Conservation (phyloP, 805 yeast species). For the Jamesozyma gamospora region DNA sequence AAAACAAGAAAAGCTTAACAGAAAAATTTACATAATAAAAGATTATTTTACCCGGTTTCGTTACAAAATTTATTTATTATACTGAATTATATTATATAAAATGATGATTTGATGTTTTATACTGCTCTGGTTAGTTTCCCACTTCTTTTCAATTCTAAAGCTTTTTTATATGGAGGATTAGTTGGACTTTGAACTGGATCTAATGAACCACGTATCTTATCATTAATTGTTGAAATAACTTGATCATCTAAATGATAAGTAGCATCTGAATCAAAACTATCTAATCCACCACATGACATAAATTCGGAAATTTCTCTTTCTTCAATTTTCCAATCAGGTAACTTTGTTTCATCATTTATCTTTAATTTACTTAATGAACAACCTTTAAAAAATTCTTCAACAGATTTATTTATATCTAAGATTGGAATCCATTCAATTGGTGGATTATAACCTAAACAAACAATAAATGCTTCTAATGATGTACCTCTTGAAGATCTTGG, state of each 20-base stretch:
- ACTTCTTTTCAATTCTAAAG: constrained; percentile 73
- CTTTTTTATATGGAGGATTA: constrained; percentile 92
- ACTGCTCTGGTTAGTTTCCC: constrained; percentile 42
- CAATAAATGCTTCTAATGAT: constrained; percentile 87
- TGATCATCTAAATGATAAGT: constrained; percentile 46
- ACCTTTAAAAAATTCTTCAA: constrained; percentile 75
- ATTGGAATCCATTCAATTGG: constrained; percentile 75
- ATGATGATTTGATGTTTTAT: constrained; percentile 1
- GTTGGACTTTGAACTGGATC: constrained; percentile 95
- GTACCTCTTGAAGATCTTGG: constrained; percentile 94
- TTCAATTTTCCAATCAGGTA: constrained; percentile 41
- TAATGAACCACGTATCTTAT: constrained; percentile 33
- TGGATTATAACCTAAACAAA: constrained; percentile 81
- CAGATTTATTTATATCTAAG: constrained; percentile 45
- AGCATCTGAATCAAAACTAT: constrained; percentile 89
- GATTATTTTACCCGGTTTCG: too few species aligned
- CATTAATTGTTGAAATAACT: constrained; percentile 1
- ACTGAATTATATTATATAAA: not conserved
- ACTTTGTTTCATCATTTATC: constrained; percentile 7
- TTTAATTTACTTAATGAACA: constrained; percentile 18
- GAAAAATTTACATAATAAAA: too few species aligned
- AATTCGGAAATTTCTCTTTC: constrained; percentile 81
- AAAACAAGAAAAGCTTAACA: too few species aligned
- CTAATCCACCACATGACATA: constrained; percentile 88
- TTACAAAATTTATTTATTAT: not conserved